Base-by-base conservation (phyloP, 1,284 basidiomycete species). In the Apiotrichum montevideense region DNA sequence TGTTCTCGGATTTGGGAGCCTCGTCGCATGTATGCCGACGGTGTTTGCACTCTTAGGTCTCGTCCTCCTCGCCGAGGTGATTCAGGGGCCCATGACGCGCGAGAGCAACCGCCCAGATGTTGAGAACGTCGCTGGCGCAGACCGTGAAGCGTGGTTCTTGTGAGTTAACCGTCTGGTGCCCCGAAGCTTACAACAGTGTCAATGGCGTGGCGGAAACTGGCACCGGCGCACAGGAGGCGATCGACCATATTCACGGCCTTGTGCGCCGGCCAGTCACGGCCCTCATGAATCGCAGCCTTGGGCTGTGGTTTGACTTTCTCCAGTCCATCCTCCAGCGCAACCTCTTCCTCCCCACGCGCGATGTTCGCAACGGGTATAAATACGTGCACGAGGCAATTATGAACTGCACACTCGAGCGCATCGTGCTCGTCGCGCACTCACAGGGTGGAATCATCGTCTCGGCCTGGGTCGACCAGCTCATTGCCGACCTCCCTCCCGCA, bases 361-460 rank as follows among this genome's bases (percentile, higher is more conserved):
- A 69, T 51, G 50, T 62, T 10, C 54, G 64, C 49, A 46, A 61
- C 13, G 63, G 62, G 1, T 65, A 65, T 54, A 53, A 62, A 15
- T 45, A 42, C 8, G 35, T 54, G 10, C 52, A 54, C 41, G 50
- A 42, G 50, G 51, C 51, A 2, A 21, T 69, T 46, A 59, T 51
- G 15, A 51, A 64, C 41, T 35, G 32, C 3, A 32, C 43, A 0
- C 64, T 63, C 52, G 62, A 54, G 6, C 63, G 62, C 46, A 58
- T 70, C 47, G 66, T 70, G 41, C 57, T 70, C 50, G 64, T 70
- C 14, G 63, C 65, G n/a, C 68, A 70, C 47, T 65, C 63, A 21
- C 66, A 68, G 57, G 68, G 68, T 14, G 66, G 63, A 10, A 67
- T 70, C 54, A 65, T 67, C 49, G 49, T 62, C 21, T 61, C 66